Evolutionary conservation across 1,139 yeast species (phyloP), one percentile per base, ranked within the genome.

Genomic region (Suhomyces guaymorum): DNA sequence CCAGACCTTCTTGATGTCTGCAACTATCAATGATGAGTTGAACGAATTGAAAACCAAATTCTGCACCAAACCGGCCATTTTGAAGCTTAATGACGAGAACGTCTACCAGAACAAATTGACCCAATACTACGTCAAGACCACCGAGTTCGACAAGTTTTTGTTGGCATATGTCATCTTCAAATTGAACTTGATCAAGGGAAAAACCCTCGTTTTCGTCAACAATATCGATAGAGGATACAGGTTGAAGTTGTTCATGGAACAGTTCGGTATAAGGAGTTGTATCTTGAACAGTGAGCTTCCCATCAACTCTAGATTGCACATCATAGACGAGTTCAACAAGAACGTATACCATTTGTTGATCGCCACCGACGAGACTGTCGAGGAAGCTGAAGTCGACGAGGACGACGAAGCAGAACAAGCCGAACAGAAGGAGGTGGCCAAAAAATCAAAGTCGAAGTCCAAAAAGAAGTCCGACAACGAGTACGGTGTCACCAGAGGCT

Each of bases 401-500:
- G 80, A 72, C 23, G 78, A 69, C 2, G 70, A 61, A 5, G 59
- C 59, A 8, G 57, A 48, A 15, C 46, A 42, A 4, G 51, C 49
- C 22, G 55, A 50, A 14, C 15, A 27, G 27, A 38, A 36, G 23
- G 23, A 19, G 13, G n/a, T n/a, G n/a, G 20, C 34, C 46, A 42
- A 48, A 37, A 27, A 33, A 25, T 23, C 25, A 7, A 48, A 46
- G 29, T 47, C 53, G n/a, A 66, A 63, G 36, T 55, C 59, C 23
- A 69, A 68, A 42, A 68, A 69, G 38, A 89, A 82, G 51, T 73
- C 70, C 41, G 97, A 92, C 15, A 23, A 51, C 15, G 37, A 33
- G 10, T 92, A 85, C 55, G 96, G 97, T 46, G 97, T 90, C 26
- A 85, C 96, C 20, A 79, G 99, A 61, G 98, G 99, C 52, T 95